A percentile compares a stretch with the other conserved stretches of the same genome.
These are phyloP conservation scores for Aspergillus taichungensis DNA, from an alignment of 495 filamentous ascomycete genomes.

Conservation along the genomic window DNA sequence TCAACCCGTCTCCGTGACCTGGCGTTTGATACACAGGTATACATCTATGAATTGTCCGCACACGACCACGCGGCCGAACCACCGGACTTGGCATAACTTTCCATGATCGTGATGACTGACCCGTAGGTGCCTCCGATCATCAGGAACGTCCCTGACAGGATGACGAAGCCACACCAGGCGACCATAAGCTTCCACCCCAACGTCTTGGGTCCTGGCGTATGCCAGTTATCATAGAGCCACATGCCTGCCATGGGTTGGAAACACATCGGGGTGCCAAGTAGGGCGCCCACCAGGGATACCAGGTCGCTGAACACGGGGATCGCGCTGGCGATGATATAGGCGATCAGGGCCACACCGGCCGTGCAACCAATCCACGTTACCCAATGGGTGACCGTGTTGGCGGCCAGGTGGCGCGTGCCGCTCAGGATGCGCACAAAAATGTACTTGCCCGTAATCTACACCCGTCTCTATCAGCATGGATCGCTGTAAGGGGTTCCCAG, in stretches of 20 bases:
- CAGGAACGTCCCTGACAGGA: slow-evolving; percentile 28
- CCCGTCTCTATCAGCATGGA: slow-evolving; percentile 25
- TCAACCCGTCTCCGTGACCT: no score
- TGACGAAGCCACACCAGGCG: slow-evolving; percentile 10
- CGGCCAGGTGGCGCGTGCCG: slow-evolving; percentile 42
- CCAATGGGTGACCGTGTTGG: slow-evolving; percentile 49
- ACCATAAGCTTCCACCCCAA: slow-evolving; percentile 25
- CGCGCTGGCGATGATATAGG: slow-evolving; percentile 59
- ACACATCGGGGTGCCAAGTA: slow-evolving; percentile 42
- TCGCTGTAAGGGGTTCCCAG: slow-evolving; percentile 42
- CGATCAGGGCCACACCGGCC: slow-evolving; percentile 42
- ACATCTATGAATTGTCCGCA: slow-evolving; percentile 6
- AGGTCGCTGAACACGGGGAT: slow-evolving; percentile 61
- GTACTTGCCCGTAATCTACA: slow-evolving; percentile 40
- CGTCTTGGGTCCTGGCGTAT: slow-evolving; percentile 15
- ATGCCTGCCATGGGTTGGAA: slow-evolving; percentile 34
- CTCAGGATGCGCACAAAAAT: slow-evolving; percentile 50
- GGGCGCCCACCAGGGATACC: slow-evolving; percentile 48
- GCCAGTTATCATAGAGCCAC: slow-evolving; percentile 31
- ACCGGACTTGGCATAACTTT: slow-evolving; percentile 18
- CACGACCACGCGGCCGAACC: slow-evolving; percentile 10
- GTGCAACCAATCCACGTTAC: slow-evolving; percentile 50
- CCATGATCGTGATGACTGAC: slow-evolving; percentile 42
- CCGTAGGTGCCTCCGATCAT: slow-evolving; percentile 47
- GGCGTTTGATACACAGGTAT: no score